These are phyloP conservation scores for Taphrina confusa DNA, from an alignment of 1,139 yeast species.

Conservation along the genomic window DNA sequence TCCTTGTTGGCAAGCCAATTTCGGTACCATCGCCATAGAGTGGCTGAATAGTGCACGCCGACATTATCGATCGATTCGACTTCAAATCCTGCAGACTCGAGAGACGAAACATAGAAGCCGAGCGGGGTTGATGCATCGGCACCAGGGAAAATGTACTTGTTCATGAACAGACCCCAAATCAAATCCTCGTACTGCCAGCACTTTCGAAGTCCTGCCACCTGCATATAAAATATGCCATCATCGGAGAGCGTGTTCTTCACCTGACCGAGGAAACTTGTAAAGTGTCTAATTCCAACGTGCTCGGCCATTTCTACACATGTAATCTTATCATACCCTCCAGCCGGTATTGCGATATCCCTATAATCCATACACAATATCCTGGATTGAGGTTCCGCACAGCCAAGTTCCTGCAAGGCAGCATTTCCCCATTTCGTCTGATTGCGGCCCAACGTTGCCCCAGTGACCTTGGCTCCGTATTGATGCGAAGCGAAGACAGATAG, in stretches of 20 bases:
- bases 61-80: constrained; percentile 80
- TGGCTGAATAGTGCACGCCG: constrained; percentile 90
- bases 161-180: constrained; percentile 94
- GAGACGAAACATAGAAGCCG: constrained; percentile 72
- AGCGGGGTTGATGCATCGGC: constrained; percentile 96
- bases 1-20: constrained; percentile 90
- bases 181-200: constrained; percentile 94
- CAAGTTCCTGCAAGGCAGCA: constrained; percentile 65
- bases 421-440: constrained; percentile 94
- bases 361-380: constrained; percentile 80
- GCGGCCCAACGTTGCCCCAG: constrained; percentile 86
- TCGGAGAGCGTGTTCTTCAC: constrained; percentile 86
- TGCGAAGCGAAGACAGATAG: constrained; percentile 81
- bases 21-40: constrained; percentile 93
- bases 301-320: constrained; percentile 95
- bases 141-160: constrained; percentile 95
- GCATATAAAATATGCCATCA: constrained; percentile 83
- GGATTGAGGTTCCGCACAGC: constrained; percentile 67
- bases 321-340: constrained; percentile 78
- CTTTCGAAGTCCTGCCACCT: constrained; percentile 88
- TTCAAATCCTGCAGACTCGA: constrained; percentile 86
- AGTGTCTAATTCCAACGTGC: constrained; percentile 91
- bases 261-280: constrained; percentile 71
- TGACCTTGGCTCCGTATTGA: constrained; percentile 79
- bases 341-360: constrained; percentile 83